Evolutionary conservation across 2,329 filamentous ascomycete genomes (phyloP).

Genomic region (Colletotrichum aenigma): DNA sequence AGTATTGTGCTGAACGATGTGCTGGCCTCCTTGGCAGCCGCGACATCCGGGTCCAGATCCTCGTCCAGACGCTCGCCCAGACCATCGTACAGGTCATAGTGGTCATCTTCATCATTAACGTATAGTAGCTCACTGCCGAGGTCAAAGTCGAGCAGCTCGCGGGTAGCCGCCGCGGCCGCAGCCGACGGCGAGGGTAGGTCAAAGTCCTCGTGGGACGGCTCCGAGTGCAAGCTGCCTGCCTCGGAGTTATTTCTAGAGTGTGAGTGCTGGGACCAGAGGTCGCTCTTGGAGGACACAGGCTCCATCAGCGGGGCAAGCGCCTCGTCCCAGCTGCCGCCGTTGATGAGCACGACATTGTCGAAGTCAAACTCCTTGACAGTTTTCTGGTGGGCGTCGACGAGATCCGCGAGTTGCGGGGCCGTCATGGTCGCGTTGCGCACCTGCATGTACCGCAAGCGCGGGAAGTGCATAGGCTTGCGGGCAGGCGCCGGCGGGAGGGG

Average conservation of each 20-base stretch:
- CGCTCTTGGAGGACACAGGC: constrained; percentile 31
- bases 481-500: constrained; percentile 58
- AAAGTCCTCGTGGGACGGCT: constrained; percentile 31
- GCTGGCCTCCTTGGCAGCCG: constrained; percentile 36
- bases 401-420: constrained; percentile 69
- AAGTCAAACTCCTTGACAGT: constrained; percentile 81
- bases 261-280: constrained; percentile 48
- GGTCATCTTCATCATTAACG: constrained; percentile 8
- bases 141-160: constrained; percentile 49
- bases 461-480: constrained; percentile 67
- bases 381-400: constrained; percentile 70
- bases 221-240: constrained; percentile 26
- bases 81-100: constrained; percentile 36
- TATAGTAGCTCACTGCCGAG: constrained; percentile 26
- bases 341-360: constrained; percentile 72
- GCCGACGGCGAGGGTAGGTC: constrained; percentile 54
- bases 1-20: constrained; percentile 50
- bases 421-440: constrained; percentile 77
- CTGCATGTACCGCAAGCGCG: constrained; percentile 69
- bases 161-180: constrained; percentile 57
- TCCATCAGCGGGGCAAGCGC: constrained; percentile 74
- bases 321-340: constrained; percentile 78
- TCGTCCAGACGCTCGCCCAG: constrained; percentile 33
- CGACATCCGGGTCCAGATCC: constrained; percentile 36
- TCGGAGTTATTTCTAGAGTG: constrained; percentile 37